Evolutionary conservation across 352 stramenopile genomes (phyloP), one percentile per base, ranked within the genome.

Genomic region (Thraustochytrium striatum): DNA sequence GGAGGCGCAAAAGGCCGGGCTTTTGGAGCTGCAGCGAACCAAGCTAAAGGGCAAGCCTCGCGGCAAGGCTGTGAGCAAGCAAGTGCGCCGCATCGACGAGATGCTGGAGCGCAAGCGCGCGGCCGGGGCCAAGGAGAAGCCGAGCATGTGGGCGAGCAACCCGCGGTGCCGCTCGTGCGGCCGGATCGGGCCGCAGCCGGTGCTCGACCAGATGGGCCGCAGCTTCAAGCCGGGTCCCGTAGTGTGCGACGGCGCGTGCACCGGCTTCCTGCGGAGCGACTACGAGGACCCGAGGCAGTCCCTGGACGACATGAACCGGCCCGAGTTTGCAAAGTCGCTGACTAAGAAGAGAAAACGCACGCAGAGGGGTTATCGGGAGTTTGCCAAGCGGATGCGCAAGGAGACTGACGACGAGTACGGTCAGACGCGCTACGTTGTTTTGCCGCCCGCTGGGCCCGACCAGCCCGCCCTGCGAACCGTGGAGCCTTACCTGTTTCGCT

Each of bases 401-500:
- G 65, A 75, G 50, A 75, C 65, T 7, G 19, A 38, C 5, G 35
- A 16, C 28, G 65, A 75, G 65, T 75, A 43, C 50, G 39, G 3
- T 25, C 33, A 61, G 13, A 38, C 25, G 21, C 33, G 52, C 13
- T 75, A 75, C 47, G 52, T 61, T 9, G 25, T 30, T 9, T 5
- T 41, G 1, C 13, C 19, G 7, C 30, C 43, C 9, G 5, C 65
- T 9, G 50, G 5, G n/a, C 33, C 21, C 50, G 65, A 38, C 39
- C 11, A 35, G 13, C 21, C 16, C 16, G 25, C 52, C n/a, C n/a
- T 80, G 57, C 55, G 70, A 13, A 28, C 21, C 58, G 72, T 96
- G 32, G 86, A 91, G 85, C 94, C 95, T 16, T 98, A 98, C 84
- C 89, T 95, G 65, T 98, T 96, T 82, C 92, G 96, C 75, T 98